Percentiles rank a stretch among this genome's conserved stretches.
Evolutionary conservation across 257 asterid genomes (phyloP).

Genomic region (Ophiorrhiza pumila): DNA sequence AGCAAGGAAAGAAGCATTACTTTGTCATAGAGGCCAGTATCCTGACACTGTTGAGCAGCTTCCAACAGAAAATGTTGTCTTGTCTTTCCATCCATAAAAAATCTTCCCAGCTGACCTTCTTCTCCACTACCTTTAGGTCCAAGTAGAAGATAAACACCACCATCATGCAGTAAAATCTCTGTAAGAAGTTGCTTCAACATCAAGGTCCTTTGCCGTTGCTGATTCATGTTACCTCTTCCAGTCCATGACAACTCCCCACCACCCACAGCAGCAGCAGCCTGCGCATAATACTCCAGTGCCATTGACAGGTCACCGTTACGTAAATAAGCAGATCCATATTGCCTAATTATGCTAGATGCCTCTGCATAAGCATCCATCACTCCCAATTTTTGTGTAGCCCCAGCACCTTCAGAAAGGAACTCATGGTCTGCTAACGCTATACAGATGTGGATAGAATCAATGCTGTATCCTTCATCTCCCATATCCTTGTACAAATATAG

Average conservation of each 20-base stretch:
- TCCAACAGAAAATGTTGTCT: slow-evolving; percentile 77
- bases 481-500: slow-evolving; percentile 73
- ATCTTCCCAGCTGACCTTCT: slow-evolving; percentile 85
- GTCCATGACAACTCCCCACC: slow-evolving; percentile 93
- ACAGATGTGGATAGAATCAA: slow-evolving; percentile 77
- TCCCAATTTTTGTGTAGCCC: slow-evolving; percentile 59
- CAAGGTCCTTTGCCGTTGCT: slow-evolving; percentile 76
- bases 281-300: slow-evolving; percentile 90
- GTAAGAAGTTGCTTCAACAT: slow-evolving; percentile 84
- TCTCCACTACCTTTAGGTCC: slow-evolving; percentile 90
- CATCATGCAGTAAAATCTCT: slow-evolving; percentile 73
- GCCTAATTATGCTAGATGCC: slow-evolving; percentile 80
- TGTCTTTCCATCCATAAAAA: slow-evolving; percentile 61
- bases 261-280: slow-evolving; percentile 95
- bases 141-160: slow-evolving; percentile 72
- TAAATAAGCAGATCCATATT: slow-evolving; percentile 76
- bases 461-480: slow-evolving; percentile 73
- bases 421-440: slow-evolving; percentile 79
- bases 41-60: slow-evolving; percentile 83
- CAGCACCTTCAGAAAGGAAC: slow-evolving; percentile 67
- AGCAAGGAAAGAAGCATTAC: slow-evolving; percentile 35
- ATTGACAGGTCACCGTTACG: slow-evolving; percentile 64
- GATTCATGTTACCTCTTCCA: slow-evolving; percentile 77
- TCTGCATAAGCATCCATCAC: slow-evolving; percentile 91
- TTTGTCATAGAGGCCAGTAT: slow-evolving; percentile 79